Evolutionary conservation across 2,329 filamentous ascomycete genomes (phyloP).

Genomic region (Penicillium sp.): DNA sequence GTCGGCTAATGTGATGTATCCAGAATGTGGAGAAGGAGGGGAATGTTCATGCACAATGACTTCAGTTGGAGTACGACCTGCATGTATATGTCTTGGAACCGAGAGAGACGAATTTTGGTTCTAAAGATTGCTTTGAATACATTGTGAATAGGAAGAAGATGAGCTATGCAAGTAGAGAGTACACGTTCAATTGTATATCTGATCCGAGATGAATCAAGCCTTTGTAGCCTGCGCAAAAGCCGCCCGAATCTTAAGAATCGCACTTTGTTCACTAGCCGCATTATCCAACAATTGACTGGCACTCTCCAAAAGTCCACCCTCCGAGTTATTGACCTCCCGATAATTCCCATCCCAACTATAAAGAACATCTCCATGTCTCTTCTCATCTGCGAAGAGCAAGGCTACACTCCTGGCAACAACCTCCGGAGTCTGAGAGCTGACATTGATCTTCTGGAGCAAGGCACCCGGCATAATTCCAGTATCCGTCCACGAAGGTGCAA

Average conservation of each 20-base stretch:
- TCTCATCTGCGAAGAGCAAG: slow-evolving; percentile 51
- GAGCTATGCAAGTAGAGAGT: no score
- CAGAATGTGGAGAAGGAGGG: no score
- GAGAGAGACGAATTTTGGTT: no score
- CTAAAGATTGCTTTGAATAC: no score
- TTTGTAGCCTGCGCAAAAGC: background rate
- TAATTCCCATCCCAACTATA: slow-evolving; percentile 52
- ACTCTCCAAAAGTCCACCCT: slow-evolving; percentile 19
- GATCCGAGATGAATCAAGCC: background rate
- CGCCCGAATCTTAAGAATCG: background rate
- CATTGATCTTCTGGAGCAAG: slow-evolving; percentile 12
- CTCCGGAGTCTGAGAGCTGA: slow-evolving; percentile 43
- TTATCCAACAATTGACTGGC: background rate
- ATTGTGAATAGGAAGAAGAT: no score
- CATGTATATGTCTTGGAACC: no score
- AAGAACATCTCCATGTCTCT: slow-evolving; percentile 54
- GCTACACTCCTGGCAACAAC: slow-evolving; percentile 52
- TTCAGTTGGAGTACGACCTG: no score
- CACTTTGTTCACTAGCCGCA: background rate
- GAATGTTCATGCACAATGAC: no score
- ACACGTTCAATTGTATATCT: no score
- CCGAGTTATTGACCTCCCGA: slow-evolving; percentile 55
- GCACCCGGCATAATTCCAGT: slow-evolving; percentile 49
- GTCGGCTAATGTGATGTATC: no score
- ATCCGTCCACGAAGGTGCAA: slow-evolving; percentile 58